A percentile compares a stretch with the other conserved stretches of the same genome.
phyloP scores from a whole-genome alignment of 2,329 filamentous ascomycete species.

The Talaromyces marneffei region DNA sequence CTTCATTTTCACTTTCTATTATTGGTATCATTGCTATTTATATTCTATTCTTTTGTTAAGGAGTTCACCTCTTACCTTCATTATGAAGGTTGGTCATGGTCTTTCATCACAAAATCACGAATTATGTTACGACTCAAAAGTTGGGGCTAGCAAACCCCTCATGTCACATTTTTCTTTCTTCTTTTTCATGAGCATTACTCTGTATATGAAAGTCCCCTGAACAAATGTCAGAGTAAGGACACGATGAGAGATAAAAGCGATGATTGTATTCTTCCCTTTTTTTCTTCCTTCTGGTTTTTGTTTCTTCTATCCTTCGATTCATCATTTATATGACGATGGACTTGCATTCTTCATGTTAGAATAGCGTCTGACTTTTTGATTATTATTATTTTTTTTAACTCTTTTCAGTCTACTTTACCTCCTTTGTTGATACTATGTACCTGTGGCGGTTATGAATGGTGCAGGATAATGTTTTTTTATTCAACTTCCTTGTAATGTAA shows the following conservation, averaged over 20 bases:
- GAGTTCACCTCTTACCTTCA: not conserved
- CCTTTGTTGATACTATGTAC: not conserved
- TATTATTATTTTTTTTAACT: not conserved
- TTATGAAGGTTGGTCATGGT: not conserved
- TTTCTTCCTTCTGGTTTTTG: not conserved
- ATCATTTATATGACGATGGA: not conserved
- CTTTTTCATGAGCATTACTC: not conserved
- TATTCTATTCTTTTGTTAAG: not conserved
- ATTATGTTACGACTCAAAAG: slow-evolving; percentile 2
- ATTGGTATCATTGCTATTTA: slow-evolving; percentile 5
- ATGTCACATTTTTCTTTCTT: not conserved
- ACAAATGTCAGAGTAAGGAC: not conserved
- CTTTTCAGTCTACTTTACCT: slow-evolving; percentile 1
- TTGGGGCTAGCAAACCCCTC: not conserved
- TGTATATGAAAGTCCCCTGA: not conserved
- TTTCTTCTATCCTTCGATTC: not conserved
- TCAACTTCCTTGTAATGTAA: not conserved
- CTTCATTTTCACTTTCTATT: not conserved
- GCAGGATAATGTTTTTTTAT: not conserved
- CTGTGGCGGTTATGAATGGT: not conserved
- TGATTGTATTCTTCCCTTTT: not conserved
- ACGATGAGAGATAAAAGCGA: not conserved
- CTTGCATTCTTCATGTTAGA: slow-evolving; percentile 3
- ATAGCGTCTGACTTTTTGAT: slow-evolving; percentile 1
- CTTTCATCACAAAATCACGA: not conserved